phyloP scores from a whole-genome alignment of 257 asterid genomes.

The Solanum gracilifrons region DNA sequence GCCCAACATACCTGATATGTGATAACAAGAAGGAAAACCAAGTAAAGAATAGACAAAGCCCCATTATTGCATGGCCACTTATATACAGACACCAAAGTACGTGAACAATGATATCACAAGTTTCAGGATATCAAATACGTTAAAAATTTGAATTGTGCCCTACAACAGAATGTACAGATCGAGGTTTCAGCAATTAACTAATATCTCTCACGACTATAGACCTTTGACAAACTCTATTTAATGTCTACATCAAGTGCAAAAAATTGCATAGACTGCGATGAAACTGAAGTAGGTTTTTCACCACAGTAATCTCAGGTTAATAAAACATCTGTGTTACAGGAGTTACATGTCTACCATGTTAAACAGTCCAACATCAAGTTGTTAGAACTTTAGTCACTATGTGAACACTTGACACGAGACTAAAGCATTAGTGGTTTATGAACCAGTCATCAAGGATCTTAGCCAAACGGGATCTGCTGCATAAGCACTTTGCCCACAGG shows the following conservation, averaged over 20 bases:
- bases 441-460: background rate
- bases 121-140: background rate
- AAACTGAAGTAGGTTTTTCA: background rate
- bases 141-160: background rate
- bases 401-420: background rate
- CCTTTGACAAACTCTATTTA: background rate
- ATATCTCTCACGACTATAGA: background rate
- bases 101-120: background rate
- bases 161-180: background rate
- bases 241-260: background rate
- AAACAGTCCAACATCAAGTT: background rate
- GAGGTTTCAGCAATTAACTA: background rate
- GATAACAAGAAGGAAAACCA: constrained; percentile 7
- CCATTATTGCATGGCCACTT: background rate
- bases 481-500: background rate
- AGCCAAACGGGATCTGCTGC: background rate
- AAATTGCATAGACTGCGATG: background rate
- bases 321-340: background rate
- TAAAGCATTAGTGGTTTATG: background rate
- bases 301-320: background rate
- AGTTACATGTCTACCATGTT: background rate
- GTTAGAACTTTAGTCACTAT: background rate
- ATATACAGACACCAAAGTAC: background rate
- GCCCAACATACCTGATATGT: constrained; percentile 53
- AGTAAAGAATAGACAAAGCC: background rate